phyloP scores from a whole-genome alignment of 208 protist species.

The Strigomonas galati region DNA sequence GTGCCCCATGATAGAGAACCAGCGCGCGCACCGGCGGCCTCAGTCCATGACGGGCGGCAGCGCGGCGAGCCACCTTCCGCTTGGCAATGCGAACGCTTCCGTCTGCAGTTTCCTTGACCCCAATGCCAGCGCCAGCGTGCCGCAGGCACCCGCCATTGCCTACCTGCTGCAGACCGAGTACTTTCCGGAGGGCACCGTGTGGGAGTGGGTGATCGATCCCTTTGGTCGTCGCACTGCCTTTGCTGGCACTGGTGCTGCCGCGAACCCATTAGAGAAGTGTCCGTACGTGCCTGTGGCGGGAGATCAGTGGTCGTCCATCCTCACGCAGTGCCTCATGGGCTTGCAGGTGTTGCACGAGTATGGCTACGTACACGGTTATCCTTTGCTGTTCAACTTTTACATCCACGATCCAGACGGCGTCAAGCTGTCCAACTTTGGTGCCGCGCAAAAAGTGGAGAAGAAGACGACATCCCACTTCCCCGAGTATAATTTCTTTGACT shows the following conservation, averaged over 20 bases:
- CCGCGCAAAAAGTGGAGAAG: conserved; percentile 24
- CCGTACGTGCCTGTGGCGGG: not conserved
- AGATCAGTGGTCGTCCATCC: not conserved
- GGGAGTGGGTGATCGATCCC: conserved; percentile 29
- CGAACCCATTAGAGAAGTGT: not conserved
- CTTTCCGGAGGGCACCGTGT: conserved; percentile 49
- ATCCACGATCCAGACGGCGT: conserved; percentile 19
- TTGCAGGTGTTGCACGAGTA: conserved; percentile 43
- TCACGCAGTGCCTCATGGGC: conserved; percentile 38
- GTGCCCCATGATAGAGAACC: not conserved
- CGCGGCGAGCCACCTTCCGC: not conserved
- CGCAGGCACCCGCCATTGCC: conserved; percentile 18
- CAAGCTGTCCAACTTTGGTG: conserved; percentile 62
- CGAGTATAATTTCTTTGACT: conserved; percentile 2
- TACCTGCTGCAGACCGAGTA: conserved; percentile 69
- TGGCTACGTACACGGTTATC: conserved; percentile 53
- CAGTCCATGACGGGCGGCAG: not conserved
- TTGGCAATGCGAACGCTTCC: not conserved
- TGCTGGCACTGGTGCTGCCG: not conserved
- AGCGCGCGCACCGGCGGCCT: conserved; percentile 8
- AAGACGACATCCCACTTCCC: conserved; percentile 30
- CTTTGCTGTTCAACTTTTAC: conserved; percentile 46
- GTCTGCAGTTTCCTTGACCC: not conserved
- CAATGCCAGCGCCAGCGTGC: not conserved
- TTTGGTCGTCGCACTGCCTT: not conserved